phyloP scores from a whole-genome alignment of 192 early-diverging fungal species.

The Backusella westeae region DNA sequence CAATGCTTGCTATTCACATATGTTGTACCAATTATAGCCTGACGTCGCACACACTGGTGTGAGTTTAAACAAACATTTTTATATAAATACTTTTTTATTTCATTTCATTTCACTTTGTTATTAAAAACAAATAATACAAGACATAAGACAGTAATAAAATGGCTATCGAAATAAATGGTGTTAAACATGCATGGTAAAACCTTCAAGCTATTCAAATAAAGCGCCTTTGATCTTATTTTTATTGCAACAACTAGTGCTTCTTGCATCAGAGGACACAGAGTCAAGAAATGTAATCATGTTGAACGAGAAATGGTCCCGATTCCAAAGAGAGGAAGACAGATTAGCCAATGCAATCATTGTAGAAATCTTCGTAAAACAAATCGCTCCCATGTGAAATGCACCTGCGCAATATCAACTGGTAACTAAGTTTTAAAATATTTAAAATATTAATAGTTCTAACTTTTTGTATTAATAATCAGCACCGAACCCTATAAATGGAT shows the following conservation, averaged over 20 bases:
- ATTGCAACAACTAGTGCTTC: conserved; percentile 32
- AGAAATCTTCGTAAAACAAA: conserved; percentile 63
- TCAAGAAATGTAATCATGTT: conserved; percentile 49
- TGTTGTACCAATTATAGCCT: neutral
- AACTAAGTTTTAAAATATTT: neutral
- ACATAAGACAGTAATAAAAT: conserved; percentile 6
- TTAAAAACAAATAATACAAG: neutral
- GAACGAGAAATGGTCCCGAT: conserved; percentile 62
- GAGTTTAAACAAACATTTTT: neutral
- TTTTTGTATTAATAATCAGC: conserved; percentile 9
- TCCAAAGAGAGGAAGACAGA: conserved; percentile 67
- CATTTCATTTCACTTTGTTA: neutral
- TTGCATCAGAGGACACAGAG: conserved; percentile 59
- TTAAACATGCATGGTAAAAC: conserved; percentile 48
- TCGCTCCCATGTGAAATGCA: conserved; percentile 69
- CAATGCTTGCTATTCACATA: neutral
- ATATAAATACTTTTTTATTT: neutral
- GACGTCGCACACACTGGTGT: neutral
- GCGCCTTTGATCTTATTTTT: neutral
- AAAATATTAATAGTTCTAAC: neutral
- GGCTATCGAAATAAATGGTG: conserved; percentile 24
- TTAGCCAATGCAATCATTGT: conserved; percentile 71
- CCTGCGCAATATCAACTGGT: conserved; percentile 47
- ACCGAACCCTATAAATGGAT: conserved; percentile 39
- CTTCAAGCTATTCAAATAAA: neutral